Conservation (phyloP, 1,139 yeast species). For the Tardiomyces digboiensis region DNA sequence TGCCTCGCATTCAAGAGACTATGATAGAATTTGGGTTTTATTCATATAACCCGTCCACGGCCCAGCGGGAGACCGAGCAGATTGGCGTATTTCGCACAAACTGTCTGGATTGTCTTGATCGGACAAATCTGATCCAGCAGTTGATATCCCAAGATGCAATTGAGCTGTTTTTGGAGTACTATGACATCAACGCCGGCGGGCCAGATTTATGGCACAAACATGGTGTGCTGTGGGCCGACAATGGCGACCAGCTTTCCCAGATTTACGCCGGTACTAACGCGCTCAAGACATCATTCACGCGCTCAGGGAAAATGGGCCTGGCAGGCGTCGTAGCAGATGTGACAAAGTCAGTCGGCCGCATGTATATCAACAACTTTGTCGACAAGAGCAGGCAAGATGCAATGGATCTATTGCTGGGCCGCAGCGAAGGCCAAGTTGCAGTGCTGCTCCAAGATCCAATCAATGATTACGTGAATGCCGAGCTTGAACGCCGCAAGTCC, state of each 20-base stretch:
- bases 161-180: slow-evolving; percentile 53
- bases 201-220: slow-evolving; percentile 55
- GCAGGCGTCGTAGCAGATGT: slow-evolving; percentile 97
- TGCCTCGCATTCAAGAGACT: slow-evolving; percentile 54
- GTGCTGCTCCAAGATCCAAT: slow-evolving; percentile 84
- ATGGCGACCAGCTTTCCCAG: slow-evolving; percentile 95
- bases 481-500: slow-evolving; percentile 40
- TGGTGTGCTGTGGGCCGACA: slow-evolving; percentile 92
- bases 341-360: slow-evolving; percentile 88
- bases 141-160: slow-evolving; percentile 62
- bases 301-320: slow-evolving; percentile 91
- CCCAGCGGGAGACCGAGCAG: slow-evolving; percentile 56
- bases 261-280: slow-evolving; percentile 98
- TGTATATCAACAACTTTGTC: slow-evolving; percentile 92
- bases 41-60: slow-evolving; percentile 45
- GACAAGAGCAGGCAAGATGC: slow-evolving; percentile 85
- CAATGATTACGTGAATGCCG: slow-evolving; percentile 64
- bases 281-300: slow-evolving; percentile 81
- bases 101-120: slow-evolving; percentile 89
- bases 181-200: slow-evolving; percentile 28
- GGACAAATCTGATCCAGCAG: slow-evolving; percentile 92
- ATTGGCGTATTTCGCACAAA: slow-evolving; percentile 87
- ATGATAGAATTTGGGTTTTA: slow-evolving; percentile 75
- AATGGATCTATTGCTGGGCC: slow-evolving; percentile 79
- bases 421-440: slow-evolving; percentile 58